These are phyloP conservation scores for Mesostigma viride DNA, from an alignment of 139 green algal genomes.

Conservation along the genomic window DNA sequence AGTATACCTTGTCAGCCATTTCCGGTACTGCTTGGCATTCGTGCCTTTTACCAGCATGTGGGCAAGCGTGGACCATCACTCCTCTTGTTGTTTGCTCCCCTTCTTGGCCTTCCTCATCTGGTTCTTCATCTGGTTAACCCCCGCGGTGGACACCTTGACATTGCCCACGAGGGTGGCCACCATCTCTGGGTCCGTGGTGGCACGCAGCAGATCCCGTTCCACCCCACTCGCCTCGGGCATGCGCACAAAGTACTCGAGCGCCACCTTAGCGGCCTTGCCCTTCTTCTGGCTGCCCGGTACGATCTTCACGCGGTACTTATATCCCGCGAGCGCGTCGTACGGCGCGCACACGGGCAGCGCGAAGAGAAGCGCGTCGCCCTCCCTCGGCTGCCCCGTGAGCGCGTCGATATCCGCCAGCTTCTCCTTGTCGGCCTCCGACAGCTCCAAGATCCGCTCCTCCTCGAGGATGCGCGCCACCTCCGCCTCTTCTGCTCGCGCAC, in stretches of 20 bases:
- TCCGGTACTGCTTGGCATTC: too few relatives aligned
- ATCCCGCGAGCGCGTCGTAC: slow-evolving; percentile 50
- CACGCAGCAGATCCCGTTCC: slow-evolving; percentile 51
- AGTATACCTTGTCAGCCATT: too few relatives aligned
- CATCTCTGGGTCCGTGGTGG: slow-evolving; percentile 66
- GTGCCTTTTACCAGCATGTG: too few relatives aligned
- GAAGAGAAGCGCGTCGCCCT: slow-evolving; percentile 71
- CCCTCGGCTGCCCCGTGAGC: slow-evolving; percentile 37
- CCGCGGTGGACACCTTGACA: slow-evolving; percentile 76
- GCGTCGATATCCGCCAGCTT: slow-evolving; percentile 27
- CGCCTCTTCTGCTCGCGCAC: slow-evolving; percentile 5
- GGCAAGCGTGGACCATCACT: too few relatives aligned
- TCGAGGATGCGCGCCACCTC: slow-evolving; percentile 28
- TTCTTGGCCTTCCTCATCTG: slow-evolving; percentile 42
- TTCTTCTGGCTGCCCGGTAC: slow-evolving; percentile 75
- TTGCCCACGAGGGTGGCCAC: slow-evolving; percentile 66
- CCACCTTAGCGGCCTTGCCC: slow-evolving; percentile 58
- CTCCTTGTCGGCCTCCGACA: slow-evolving; percentile 23
- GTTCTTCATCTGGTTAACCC: slow-evolving; percentile 67
- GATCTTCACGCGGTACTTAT: slow-evolving; percentile 82
- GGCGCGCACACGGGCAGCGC: slow-evolving; percentile 81
- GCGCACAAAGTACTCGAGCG: slow-evolving; percentile 57
- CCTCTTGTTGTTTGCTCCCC: too few relatives aligned
- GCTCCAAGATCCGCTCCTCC: slow-evolving; percentile 23
- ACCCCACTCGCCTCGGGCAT: slow-evolving; percentile 26